A percentile compares a stretch with the other conserved stretches of the same genome.
phyloP scores from a whole-genome alignment of 2,329 filamentous ascomycete species.

The Aspergillus alliaceus region DNA sequence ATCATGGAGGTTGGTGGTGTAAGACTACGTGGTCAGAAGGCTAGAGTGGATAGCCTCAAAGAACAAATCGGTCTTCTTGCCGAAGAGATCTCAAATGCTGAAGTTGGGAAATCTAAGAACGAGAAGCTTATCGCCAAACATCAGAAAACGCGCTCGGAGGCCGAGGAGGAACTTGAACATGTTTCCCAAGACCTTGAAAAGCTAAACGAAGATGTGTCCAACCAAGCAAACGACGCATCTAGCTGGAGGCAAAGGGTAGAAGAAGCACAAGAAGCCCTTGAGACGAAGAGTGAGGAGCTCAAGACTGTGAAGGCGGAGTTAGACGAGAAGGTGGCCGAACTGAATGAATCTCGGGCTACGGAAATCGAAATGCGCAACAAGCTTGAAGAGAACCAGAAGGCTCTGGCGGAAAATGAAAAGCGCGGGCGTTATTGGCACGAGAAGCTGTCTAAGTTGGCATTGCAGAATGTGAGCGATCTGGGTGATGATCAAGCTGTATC shows the following conservation, averaged over 20 bases:
- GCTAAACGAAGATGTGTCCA: slow-evolving; percentile 74
- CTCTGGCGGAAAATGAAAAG: slow-evolving; percentile 80
- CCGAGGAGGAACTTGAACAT: slow-evolving; percentile 73
- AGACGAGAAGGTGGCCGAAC: slow-evolving; percentile 78
- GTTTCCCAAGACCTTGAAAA: slow-evolving; percentile 72
- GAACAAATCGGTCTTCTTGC: slow-evolving; percentile 78
- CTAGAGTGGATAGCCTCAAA: slow-evolving; percentile 85
- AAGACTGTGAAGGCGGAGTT: slow-evolving; percentile 77
- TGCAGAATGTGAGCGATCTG: slow-evolving; percentile 79
- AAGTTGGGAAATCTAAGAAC: slow-evolving; percentile 86
- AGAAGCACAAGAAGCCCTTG: slow-evolving; percentile 75
- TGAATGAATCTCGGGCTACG: slow-evolving; percentile 82
- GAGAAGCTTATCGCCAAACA: slow-evolving; percentile 90
- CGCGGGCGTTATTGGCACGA: slow-evolving; percentile 83
- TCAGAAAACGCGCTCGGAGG: slow-evolving; percentile 76
- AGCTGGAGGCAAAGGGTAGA: slow-evolving; percentile 72
- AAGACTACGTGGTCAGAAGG: slow-evolving; percentile 83
- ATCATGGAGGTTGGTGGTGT: slow-evolving; percentile 99
- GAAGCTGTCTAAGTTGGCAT: slow-evolving; percentile 77
- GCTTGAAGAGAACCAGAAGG: slow-evolving; percentile 93
- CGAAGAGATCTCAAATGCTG: slow-evolving; percentile 80
- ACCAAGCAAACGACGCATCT: slow-evolving; percentile 73
- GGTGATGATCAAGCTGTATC: slow-evolving; percentile 52
- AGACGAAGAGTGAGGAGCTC: slow-evolving; percentile 77
- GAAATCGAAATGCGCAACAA: slow-evolving; percentile 99